Conservation (phyloP, 371 early-diverging fungal genomes). For the Mucor saturninus region DNA sequence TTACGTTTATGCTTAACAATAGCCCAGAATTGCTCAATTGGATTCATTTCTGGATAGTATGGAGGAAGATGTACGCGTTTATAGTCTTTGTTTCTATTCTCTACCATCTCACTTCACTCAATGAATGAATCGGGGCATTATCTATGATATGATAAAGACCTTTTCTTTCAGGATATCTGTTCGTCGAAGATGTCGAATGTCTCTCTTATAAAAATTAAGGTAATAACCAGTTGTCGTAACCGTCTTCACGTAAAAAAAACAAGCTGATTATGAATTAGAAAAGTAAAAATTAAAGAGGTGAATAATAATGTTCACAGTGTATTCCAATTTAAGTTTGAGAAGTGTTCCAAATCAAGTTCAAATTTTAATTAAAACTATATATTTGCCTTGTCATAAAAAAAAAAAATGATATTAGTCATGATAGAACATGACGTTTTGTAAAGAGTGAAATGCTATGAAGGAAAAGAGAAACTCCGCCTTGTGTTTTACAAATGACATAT, state of each 20-base stretch:
- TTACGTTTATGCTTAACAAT: too few relatives aligned
- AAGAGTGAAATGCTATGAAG: too few relatives aligned
- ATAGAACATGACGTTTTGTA: too few relatives aligned
- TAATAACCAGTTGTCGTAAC: slow-evolving; percentile 19
- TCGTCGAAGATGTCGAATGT: slow-evolving; percentile 16
- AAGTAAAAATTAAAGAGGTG: slow-evolving; percentile 1
- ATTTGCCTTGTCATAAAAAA: too few relatives aligned
- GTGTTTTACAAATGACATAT: too few relatives aligned
- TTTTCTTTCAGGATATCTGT: slow-evolving; percentile 21
- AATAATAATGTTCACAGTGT: neutral
- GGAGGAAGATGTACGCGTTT: slow-evolving; percentile 20
- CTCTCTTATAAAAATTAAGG: slow-evolving; percentile 18
- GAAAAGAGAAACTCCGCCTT: too few relatives aligned
- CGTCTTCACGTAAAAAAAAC: slow-evolving; percentile 19
- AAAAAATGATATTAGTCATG: too few relatives aligned
- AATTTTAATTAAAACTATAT: too few relatives aligned
- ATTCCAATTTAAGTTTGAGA: too few relatives aligned
- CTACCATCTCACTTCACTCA: slow-evolving; percentile 19
- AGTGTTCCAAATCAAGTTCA: too few relatives aligned
- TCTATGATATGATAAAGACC: slow-evolving; percentile 19
- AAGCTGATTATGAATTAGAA: slow-evolving; percentile 16
- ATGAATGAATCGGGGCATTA: slow-evolving; percentile 22
- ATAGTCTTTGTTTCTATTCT: slow-evolving; percentile 24
- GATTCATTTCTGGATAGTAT: slow-evolving; percentile 22
- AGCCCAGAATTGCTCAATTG: too few relatives aligned